These are phyloP conservation scores for Cryphonectria japonica DNA, from an alignment of 2,329 filamentous ascomycete genomes.

Conservation along the genomic window DNA sequence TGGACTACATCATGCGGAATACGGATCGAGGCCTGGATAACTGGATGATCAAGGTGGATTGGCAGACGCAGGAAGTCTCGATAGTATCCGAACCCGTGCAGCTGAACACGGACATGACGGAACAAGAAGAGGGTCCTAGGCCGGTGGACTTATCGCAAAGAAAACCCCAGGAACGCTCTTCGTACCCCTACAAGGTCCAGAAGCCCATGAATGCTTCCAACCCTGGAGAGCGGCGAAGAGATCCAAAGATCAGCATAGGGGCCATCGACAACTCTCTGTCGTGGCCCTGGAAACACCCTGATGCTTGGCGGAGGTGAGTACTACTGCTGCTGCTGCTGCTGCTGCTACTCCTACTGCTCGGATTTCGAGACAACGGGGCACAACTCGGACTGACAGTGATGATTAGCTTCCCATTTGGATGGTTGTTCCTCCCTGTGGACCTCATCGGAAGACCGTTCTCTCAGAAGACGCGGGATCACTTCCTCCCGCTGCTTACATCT, in stretches of 20 bases:
- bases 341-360: neutral
- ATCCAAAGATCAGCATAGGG: slow-evolving; percentile 74
- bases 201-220: slow-evolving; percentile 82
- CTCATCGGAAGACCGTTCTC: slow-evolving; percentile 96
- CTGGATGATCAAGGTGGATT: slow-evolving; percentile 99
- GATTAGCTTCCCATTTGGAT: slow-evolving; percentile 94
- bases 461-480: slow-evolving; percentile 89
- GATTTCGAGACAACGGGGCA: too few species aligned
- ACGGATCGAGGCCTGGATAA: slow-evolving; percentile 96
- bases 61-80: slow-evolving; percentile 78
- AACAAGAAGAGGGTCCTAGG: slow-evolving; percentile 59
- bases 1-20: slow-evolving; percentile 99
- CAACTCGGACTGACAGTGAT: slow-evolving; percentile 33
- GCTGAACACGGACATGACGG: slow-evolving; percentile 63
- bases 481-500: slow-evolving; percentile 92
- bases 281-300: slow-evolving; percentile 98
- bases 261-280: slow-evolving; percentile 98
- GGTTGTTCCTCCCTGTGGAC: slow-evolving; percentile 96
- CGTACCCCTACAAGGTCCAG: slow-evolving; percentile 74
- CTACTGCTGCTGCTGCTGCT: neutral
- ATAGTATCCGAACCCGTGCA: slow-evolving; percentile 81
- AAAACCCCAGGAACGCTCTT: slow-evolving; percentile 46
- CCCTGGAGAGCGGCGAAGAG: slow-evolving; percentile 46
- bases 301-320: slow-evolving; percentile 71
- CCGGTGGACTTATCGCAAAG: slow-evolving; percentile 60